Conservation (phyloP, 2,329 filamentous ascomycete genomes). For the Xylariaceae sp. region DNA sequence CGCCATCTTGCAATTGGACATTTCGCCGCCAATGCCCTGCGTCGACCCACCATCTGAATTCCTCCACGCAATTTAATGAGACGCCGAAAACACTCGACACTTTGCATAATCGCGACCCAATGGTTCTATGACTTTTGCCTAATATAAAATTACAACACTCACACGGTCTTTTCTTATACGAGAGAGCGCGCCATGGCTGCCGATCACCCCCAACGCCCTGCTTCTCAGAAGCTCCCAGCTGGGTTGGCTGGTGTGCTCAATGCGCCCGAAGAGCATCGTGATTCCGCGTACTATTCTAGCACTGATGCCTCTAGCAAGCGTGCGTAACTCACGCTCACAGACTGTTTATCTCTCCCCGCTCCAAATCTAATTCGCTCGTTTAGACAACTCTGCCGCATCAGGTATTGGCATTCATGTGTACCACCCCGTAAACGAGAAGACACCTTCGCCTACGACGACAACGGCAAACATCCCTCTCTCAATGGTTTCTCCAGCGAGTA, state of each 20-base stretch:
- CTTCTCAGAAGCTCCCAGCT: conserved; percentile 44
- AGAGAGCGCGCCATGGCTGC: conserved; percentile 29
- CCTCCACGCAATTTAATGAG: conserved; percentile 2
- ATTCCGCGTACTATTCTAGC: conserved; percentile 50
- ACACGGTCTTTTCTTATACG: neutral
- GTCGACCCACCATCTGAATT: conserved; percentile 17
- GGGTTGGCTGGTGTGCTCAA: conserved; percentile 51
- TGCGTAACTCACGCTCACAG: no score
- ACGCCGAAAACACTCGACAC: conserved; percentile 1
- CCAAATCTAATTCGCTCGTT: conserved; percentile 17
- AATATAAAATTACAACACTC: no score
- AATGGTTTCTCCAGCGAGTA: conserved; percentile 53
- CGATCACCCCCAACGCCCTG: conserved; percentile 33
- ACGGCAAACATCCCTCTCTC: conserved; percentile 49
- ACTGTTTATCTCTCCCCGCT: conserved; percentile 7
- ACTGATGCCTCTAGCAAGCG: conserved; percentile 49
- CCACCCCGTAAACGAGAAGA: conserved; percentile 55
- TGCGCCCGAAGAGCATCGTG: conserved; percentile 46
- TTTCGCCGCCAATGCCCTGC: conserved; percentile 22
- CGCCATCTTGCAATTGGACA: conserved; percentile 27
- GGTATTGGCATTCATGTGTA: conserved; percentile 42
- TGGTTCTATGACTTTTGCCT: neutral
- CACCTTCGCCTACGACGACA: conserved; percentile 55
- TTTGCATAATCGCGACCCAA: conserved; percentile 4
- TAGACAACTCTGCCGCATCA: conserved; percentile 46